Percentiles rank a stretch among this genome's conserved stretches.
Conservation (phyloP, 805 yeast genomes). For the Wickerhamiella qilinensis region DNA sequence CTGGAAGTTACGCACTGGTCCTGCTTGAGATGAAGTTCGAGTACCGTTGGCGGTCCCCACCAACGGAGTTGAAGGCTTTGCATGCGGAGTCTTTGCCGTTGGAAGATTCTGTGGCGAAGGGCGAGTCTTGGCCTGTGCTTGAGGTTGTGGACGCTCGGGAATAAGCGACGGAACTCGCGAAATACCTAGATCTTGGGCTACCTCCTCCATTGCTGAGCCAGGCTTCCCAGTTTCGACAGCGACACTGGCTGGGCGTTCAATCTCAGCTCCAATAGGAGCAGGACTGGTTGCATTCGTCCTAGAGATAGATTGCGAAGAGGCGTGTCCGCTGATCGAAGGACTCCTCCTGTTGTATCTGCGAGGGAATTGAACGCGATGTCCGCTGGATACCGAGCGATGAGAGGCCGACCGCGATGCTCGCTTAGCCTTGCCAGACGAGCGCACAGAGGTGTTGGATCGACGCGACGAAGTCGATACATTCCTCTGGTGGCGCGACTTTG, state of each 20-base stretch:
- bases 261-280: neutral
- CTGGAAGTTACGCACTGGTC: slow-evolving; percentile 7
- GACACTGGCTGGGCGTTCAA: neutral
- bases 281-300: neutral
- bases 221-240: neutral
- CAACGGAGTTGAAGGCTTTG: too few relatives aligned
- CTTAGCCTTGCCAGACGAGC: slow-evolving; percentile 2
- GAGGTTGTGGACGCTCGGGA: neutral
- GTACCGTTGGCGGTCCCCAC: neutral
- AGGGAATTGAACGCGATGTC: slow-evolving; percentile 1
- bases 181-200: neutral
- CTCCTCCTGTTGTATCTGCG: neutral
- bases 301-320: neutral
- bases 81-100: too few relatives aligned
- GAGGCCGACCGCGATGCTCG: neutral
- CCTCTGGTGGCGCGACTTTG: neutral
- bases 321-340: neutral
- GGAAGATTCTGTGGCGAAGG: too few relatives aligned
- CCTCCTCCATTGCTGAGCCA: neutral
- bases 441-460: slow-evolving; percentile 9
- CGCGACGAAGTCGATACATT: slow-evolving; percentile 9
- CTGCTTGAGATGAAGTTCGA: neutral
- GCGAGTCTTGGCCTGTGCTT: too few relatives aligned
- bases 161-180: neutral
- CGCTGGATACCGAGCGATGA: neutral